Conservation (phyloP, 2,329 filamentous ascomycete genomes). For the Geosmithia morbida region DNA sequence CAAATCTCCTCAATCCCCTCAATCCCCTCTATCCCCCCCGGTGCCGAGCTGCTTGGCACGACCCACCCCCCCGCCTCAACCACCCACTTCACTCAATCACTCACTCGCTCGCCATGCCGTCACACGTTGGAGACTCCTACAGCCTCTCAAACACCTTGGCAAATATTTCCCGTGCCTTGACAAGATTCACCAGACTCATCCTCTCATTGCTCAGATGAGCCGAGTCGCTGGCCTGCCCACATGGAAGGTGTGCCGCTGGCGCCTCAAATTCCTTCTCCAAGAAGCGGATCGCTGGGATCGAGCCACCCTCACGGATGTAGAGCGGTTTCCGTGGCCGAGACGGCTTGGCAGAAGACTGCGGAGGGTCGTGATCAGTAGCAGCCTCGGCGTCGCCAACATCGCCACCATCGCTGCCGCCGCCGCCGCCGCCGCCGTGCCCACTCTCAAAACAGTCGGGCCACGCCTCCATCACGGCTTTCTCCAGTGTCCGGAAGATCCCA, state of each 20-base stretch:
- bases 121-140: constrained; percentile 10
- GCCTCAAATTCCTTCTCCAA: constrained; percentile 88
- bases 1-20: too few relatives aligned
- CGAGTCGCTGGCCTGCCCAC: constrained; percentile 84
- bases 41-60: too few relatives aligned
- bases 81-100: too few relatives aligned
- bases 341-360: constrained; percentile 2
- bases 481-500: constrained; percentile 78
- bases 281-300: constrained; percentile 87
- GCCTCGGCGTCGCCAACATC: not conserved
- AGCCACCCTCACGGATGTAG: constrained; percentile 91
- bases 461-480: constrained; percentile 68
- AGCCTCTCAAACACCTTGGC: constrained; percentile 66
- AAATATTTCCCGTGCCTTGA: constrained; percentile 88
- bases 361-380: constrained; percentile 1
- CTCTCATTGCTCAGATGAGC: constrained; percentile 94
- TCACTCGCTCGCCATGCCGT: not conserved
- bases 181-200: constrained; percentile 72
- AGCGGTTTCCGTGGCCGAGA: constrained; percentile 48
- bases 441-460: constrained; percentile 50
- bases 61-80: too few relatives aligned
- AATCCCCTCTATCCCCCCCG: too few relatives aligned
- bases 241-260: constrained; percentile 83
- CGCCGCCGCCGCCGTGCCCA: constrained; percentile 1
- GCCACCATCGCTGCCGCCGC: not conserved